Percentiles rank a stretch among this genome's conserved stretches.
Conservation (phyloP, 495 filamentous ascomycete species). For the Penicillium verhagenii region DNA sequence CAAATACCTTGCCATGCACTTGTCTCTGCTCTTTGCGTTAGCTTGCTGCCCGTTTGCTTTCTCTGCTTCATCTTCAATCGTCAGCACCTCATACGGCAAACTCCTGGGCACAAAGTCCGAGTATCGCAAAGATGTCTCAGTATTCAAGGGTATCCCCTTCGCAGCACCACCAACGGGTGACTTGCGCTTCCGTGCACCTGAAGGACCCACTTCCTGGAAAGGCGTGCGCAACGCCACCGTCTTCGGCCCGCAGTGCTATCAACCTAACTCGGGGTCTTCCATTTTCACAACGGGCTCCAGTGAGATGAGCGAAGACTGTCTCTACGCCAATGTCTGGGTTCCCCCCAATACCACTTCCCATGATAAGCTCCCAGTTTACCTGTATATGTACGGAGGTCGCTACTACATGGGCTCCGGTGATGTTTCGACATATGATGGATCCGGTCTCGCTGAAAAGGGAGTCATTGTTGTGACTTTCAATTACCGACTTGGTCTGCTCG, state of each 20-base stretch:
- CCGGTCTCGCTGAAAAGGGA: slow-evolving; percentile 25
- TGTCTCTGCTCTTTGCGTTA: too few relatives aligned
- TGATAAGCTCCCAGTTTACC: slow-evolving; percentile 20
- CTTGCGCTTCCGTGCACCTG: slow-evolving; percentile 26
- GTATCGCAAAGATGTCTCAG: slow-evolving; percentile 15
- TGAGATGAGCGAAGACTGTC: slow-evolving; percentile 27
- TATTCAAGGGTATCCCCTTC: slow-evolving; percentile 30
- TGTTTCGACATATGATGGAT: slow-evolving; percentile 25
- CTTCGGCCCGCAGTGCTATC: slow-evolving; percentile 24
- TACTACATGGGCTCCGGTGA: slow-evolving; percentile 25
- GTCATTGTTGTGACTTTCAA: slow-evolving; percentile 31
- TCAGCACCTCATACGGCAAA: too few relatives aligned
- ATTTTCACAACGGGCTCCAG: slow-evolving; percentile 11
- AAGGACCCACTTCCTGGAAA: slow-evolving; percentile 3
- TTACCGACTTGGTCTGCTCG: slow-evolving; percentile 32
- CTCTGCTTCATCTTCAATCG: too few relatives aligned
- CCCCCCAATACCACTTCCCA: background rate
- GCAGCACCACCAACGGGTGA: slow-evolving; percentile 22
- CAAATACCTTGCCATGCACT: too few relatives aligned
- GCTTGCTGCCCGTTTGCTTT: too few relatives aligned
- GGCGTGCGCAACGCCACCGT: slow-evolving; percentile 19
- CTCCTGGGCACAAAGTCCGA: background rate
- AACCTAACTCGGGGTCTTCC: slow-evolving; percentile 19
- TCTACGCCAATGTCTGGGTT: slow-evolving; percentile 25
- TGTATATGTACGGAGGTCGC: slow-evolving; percentile 31